A percentile compares a stretch with the other conserved stretches of the same genome.
phyloP scores from a whole-genome alignment of 2,329 filamentous ascomycete genomes.

The Capronia epimyces region DNA sequence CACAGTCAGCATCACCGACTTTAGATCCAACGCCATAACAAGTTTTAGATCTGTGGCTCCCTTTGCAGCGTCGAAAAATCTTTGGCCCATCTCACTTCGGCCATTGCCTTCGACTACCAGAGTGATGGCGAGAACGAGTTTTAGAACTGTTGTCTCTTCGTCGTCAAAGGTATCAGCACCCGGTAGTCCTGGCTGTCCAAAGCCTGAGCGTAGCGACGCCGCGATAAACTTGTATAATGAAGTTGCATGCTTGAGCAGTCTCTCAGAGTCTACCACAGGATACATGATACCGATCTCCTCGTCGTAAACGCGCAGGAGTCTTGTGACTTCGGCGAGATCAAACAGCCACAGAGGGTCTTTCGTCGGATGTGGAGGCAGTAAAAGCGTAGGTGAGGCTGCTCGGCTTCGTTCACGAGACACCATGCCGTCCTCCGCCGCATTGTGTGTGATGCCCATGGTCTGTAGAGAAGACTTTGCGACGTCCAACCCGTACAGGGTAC shows the following conservation, averaged over 20 bases:
- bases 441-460: constrained; percentile 77
- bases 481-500: constrained; percentile 76
- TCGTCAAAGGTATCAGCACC: constrained; percentile 58
- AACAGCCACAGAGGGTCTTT: constrained; percentile 78
- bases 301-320: constrained; percentile 73
- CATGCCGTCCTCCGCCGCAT: constrained; percentile 55
- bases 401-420: constrained; percentile 52
- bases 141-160: constrained; percentile 65
- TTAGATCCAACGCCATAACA: constrained; percentile 53
- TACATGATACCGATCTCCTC: constrained; percentile 93
- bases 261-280: constrained; percentile 70
- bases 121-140: constrained; percentile 74
- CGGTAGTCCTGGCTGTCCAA: constrained; percentile 50
- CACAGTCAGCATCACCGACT: constrained; percentile 54
- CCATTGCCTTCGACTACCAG: constrained; percentile 73
- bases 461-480: constrained; percentile 81
- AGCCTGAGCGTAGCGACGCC: constrained; percentile 54
- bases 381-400: constrained; percentile 39
- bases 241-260: constrained; percentile 64
- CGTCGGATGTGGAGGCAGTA: constrained; percentile 39
- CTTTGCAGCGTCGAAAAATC: constrained; percentile 71
- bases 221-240: constrained; percentile 69
- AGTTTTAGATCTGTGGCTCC: constrained; percentile 61
- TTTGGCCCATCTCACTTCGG: constrained; percentile 66
- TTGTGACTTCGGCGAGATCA: constrained; percentile 70